Base-by-base conservation (phyloP, 2,329 filamentous ascomycete species). In the Ilyonectria destructans region DNA sequence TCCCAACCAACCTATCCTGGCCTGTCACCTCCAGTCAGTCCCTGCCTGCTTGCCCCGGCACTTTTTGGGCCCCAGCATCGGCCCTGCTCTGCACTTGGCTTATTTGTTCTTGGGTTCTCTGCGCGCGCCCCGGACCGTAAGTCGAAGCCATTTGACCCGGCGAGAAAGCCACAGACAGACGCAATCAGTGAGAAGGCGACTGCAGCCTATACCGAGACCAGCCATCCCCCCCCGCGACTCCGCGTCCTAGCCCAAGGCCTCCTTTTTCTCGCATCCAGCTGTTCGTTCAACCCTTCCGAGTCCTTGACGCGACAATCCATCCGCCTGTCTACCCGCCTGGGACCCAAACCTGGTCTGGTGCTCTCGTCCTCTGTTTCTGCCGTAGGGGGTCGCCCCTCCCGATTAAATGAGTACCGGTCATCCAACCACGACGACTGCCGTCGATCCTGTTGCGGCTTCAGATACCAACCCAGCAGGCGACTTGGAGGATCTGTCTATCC, bases 331-430 rank as follows among this genome's bases (percentile, higher is more conserved):
- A 21, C 58, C 37, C 48, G 15, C 33, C 15, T 58, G 52, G 52
- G 37, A 29, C 60, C 31, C 49, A 49, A 49, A 56, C 10, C 51
- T 40, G 43, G 57, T 37, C 21, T 58, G 45, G 58, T 33, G 51
- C 52, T 61, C 29, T 54, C 49, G 72, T 62, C 69, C 66, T 73
- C 70, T 49, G 52, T 64, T 62, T 65, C 62, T 40, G 45, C 33
- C 31, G 31, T 21, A 60, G 67, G 72, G 69, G 69, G 66, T 64
- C 61, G 68, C 71, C 70, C 62, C 67, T 59, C 69, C 69, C 69
- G 58, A 75, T 68, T 72, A 74, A 70, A 75, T 75, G 74, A 73
- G 62, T 69, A 31, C 72, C 72, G 62, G 59, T 64, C 55, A 70
- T 63, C 67, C 62, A 65, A 67, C 49, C 64, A 48, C 74, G 74